Conservation (phyloP, 768 basidiomycete genomes). For the Myochromella boudieri region DNA sequence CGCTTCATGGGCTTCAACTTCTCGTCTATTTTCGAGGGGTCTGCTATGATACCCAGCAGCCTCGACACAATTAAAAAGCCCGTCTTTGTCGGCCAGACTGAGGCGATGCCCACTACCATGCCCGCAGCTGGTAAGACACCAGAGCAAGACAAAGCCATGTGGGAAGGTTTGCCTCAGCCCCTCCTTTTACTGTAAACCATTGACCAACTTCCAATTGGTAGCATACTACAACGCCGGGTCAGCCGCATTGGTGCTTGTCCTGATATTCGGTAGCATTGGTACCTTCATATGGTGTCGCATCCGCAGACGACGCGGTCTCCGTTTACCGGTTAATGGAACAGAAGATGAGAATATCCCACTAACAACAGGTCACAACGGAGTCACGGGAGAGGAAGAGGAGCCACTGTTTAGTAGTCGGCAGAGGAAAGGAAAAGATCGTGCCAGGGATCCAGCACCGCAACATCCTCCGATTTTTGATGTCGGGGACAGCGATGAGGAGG, state of each 20-base stretch:
- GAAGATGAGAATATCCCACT: slow-evolving; percentile 76
- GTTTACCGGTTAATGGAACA: slow-evolving; percentile 32
- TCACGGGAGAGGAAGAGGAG: slow-evolving; percentile 25
- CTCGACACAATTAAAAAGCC: slow-evolving; percentile 77
- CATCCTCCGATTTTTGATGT: slow-evolving; percentile 54
- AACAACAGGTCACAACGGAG: slow-evolving; percentile 43
- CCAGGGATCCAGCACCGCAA: slow-evolving; percentile 25
- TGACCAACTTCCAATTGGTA: slow-evolving; percentile 25
- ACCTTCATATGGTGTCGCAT: slow-evolving; percentile 80
- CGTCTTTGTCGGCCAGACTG: slow-evolving; percentile 47
- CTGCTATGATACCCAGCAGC: slow-evolving; percentile 77
- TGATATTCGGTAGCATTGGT: slow-evolving; percentile 68
- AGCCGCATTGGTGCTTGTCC: slow-evolving; percentile 76
- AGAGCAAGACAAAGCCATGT: slow-evolving; percentile 81
- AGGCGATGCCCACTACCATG: slow-evolving; percentile 31
- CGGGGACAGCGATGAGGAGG: slow-evolving; percentile 54
- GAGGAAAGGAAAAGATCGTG: slow-evolving; percentile 52
- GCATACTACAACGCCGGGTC: slow-evolving; percentile 97
- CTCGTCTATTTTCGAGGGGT: slow-evolving; percentile 73
- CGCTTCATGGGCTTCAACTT: slow-evolving; percentile 96
- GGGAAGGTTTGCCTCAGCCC: slow-evolving; percentile 70
- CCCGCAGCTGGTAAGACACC: slow-evolving; percentile 58
- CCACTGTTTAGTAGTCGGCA: slow-evolving; percentile 20
- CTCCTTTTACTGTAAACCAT: not conserved
- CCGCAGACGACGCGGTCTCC: slow-evolving; percentile 42